Conservation (phyloP, 2,329 filamentous ascomycete genomes). For the Fusarium sp. region DNA sequence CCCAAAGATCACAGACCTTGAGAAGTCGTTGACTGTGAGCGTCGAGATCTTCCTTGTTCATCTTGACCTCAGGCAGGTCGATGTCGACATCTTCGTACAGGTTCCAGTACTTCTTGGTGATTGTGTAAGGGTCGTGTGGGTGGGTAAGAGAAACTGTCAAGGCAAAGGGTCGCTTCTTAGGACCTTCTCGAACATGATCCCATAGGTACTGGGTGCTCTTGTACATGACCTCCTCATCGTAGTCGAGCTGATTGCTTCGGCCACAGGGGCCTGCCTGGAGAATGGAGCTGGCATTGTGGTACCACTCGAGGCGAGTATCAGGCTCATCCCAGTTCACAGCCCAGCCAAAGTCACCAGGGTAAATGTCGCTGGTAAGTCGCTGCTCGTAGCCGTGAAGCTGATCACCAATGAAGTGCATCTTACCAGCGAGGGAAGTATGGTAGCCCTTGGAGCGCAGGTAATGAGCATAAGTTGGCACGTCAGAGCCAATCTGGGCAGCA, state of each 20-base stretch:
- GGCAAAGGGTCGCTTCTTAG: constrained; percentile 81
- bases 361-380: constrained; percentile 93
- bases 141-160: constrained; percentile 94
- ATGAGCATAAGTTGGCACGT: constrained; percentile 92
- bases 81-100: constrained; percentile 91
- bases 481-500: constrained; percentile 84
- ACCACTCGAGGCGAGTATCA: constrained; percentile 89
- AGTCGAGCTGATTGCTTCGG: constrained; percentile 94
- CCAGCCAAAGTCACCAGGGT: constrained; percentile 95
- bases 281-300: constrained; percentile 95
- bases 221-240: constrained; percentile 96
- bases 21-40: constrained; percentile 88
- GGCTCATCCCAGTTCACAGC: constrained; percentile 96
- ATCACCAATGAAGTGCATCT: constrained; percentile 98
- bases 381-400: constrained; percentile 95
- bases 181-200: constrained; percentile 86
- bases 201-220: constrained; percentile 90
- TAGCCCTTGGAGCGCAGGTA: constrained; percentile 89
- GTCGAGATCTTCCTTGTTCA: constrained; percentile 86
- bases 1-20: constrained; percentile 88
- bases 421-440: constrained; percentile 90
- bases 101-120: constrained; percentile 94
- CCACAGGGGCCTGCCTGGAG: constrained; percentile 90
- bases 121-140: constrained; percentile 95
- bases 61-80: constrained; percentile 80